Evolutionary conservation across 495 filamentous ascomycete species (phyloP), one percentile per base, ranked within the genome.

Genomic region (Stereocaulon alpinum): DNA sequence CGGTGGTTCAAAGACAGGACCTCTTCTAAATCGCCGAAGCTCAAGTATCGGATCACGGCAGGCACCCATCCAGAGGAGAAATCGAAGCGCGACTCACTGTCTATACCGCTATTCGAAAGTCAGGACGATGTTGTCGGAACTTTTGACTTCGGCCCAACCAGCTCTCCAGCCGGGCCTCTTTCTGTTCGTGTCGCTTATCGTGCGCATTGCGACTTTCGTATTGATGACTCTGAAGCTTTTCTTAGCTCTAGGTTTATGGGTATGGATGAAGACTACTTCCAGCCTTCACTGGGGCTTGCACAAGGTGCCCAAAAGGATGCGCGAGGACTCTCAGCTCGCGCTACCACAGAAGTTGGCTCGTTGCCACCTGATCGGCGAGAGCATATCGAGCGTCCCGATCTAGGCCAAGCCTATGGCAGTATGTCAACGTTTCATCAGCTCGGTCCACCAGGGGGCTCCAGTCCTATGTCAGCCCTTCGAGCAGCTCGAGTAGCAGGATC

Each of bases 221-320:
- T 96, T 18, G 92, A 94, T 64, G 89, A 95, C 66, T 85, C 89
- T 0, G 93, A 98, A 72, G 84, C 91, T 5, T 71, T 96, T 20
- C 68, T 98, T 40, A 96, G 92, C 72, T 96, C 91, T n/a, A 85
- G 87, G n/a, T 90, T 93, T 67, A 91, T 96, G 82, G 89, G 89
- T 17, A 80, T 87, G 17, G 91, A 96, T 65, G 89, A 96, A 67
- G 84, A 87, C 42, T 88, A 86, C 64, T 93, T 95, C 70, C 81
- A 82, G 52, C 89, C 88, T 10, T 89, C 88, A 3, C 71, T 92
- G 18, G 74, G 72, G n/a, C 61, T 65, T 40, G 66, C 66, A 56
- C 61, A 66, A 48, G 66, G 55, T 22, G 52, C 63, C 40, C 61
- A 66, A 6, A 67, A 68, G 27, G 65, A 71, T 54, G 55, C 63